Percentiles rank a stretch among this genome's conserved stretches.
Evolutionary conservation across 805 yeast genomes (phyloP).

Genomic region (Kockiozyma suomiensis): DNA sequence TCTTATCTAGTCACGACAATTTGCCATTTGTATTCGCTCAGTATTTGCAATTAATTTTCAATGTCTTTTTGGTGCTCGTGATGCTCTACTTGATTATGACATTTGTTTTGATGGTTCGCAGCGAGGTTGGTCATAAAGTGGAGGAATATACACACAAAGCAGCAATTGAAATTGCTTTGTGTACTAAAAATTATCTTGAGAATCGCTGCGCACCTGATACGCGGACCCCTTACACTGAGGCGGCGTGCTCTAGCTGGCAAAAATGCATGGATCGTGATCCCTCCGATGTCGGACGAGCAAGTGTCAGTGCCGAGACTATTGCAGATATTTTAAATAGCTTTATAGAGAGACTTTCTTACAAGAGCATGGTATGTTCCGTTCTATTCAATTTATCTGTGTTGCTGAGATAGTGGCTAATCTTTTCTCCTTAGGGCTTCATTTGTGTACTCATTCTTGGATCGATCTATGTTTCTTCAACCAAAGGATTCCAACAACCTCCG

Average conservation of each 20-base stretch:
- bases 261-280: slow-evolving; percentile 84
- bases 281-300: slow-evolving; percentile 62
- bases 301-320: slow-evolving; percentile 75
- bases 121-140: slow-evolving; percentile 73
- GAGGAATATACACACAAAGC: slow-evolving; percentile 63
- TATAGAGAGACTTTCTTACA: slow-evolving; percentile 68
- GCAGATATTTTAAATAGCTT: slow-evolving; percentile 83
- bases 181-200: slow-evolving; percentile 67
- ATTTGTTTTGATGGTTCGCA: slow-evolving; percentile 57
- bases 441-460: slow-evolving; percentile 54
- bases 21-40: slow-evolving; percentile 59
- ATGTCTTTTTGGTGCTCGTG: slow-evolving; percentile 54
- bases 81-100: slow-evolving; percentile 55
- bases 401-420: not conserved
- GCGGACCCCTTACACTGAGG: slow-evolving; percentile 75
- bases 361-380: slow-evolving; percentile 49
- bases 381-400: slow-evolving; percentile 36
- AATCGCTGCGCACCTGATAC: slow-evolving; percentile 68
- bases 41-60: slow-evolving; percentile 66
- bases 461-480: slow-evolving; percentile 47
- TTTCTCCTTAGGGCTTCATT: slow-evolving; percentile 44
- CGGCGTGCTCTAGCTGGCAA: slow-evolving; percentile 71
- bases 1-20: slow-evolving; percentile 32
- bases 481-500: slow-evolving; percentile 12
- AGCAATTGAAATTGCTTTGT: slow-evolving; percentile 63